phyloP scores from a whole-genome alignment of 2,329 filamentous ascomycete species.

The Xylaria sp. region DNA sequence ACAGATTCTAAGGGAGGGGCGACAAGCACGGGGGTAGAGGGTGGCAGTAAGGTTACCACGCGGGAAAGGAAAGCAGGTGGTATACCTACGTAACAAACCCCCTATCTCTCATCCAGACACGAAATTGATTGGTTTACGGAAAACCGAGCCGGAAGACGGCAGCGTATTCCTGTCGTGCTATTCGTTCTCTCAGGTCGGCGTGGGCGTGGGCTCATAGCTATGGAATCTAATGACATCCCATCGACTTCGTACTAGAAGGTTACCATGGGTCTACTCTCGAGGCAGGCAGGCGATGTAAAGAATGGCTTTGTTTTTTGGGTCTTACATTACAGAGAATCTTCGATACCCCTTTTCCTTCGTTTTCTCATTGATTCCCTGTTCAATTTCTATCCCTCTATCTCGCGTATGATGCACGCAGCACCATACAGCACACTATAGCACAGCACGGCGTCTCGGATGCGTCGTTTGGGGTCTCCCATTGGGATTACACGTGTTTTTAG shows the following conservation, averaged over 20 bases:
- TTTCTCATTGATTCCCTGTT: not conserved
- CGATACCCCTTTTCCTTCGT: conserved; percentile 33
- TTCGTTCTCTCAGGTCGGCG: not conserved
- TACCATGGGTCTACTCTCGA: not conserved
- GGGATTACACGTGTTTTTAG: not conserved
- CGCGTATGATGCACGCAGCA: conserved; percentile 7
- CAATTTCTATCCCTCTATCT: not conserved
- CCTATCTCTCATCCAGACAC: not conserved
- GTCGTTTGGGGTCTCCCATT: conserved; percentile 2
- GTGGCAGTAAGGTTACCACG: conserved; percentile 57
- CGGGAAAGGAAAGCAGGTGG: conserved; percentile 59
- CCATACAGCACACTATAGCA: not conserved
- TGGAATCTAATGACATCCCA: not conserved
- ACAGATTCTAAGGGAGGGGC: conserved; percentile 34
- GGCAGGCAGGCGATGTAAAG: not conserved
- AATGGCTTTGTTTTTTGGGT: conserved; percentile 6
- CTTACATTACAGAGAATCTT: conserved; percentile 11
- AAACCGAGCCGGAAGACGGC: conserved; percentile 5
- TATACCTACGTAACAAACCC: conserved; percentile 9
- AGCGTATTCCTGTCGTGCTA: not conserved
- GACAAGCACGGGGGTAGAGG: conserved; percentile 57
- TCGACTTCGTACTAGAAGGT: conserved; percentile 6
- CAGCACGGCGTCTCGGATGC: conserved; percentile 26
- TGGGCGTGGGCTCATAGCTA: conserved; percentile 8
- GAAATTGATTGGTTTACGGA: not conserved